phyloP scores from a whole-genome alignment of 2,329 filamentous ascomycete genomes.

The Trichoderma lentiforme region DNA sequence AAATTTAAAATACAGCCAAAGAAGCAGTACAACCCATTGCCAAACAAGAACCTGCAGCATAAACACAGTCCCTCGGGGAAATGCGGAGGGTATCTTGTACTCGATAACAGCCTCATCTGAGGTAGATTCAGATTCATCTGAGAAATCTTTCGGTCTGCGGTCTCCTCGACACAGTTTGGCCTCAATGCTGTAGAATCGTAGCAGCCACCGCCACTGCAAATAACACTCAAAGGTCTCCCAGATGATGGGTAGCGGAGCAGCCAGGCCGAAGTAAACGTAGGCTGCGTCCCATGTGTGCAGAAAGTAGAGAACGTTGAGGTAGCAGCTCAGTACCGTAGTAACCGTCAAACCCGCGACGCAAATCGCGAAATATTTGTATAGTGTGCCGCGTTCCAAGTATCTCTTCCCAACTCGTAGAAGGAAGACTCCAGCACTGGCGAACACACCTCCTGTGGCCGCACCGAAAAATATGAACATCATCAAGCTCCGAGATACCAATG shows the following conservation, averaged over 20 bases:
- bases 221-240: slow-evolving; percentile 8
- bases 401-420: slow-evolving; percentile 2
- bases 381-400: not conserved
- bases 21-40: not conserved
- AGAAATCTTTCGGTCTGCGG: not conserved
- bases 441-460: not conserved
- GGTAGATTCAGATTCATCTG: not conserved
- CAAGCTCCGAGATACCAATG: not conserved
- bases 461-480: slow-evolving; percentile 12
- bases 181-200: slow-evolving; percentile 3
- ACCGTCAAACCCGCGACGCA: not conserved
- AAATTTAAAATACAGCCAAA: not conserved
- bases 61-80: not conserved
- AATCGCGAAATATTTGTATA: not conserved
- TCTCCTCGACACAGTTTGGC: not conserved
- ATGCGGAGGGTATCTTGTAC: not conserved
- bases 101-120: no score
- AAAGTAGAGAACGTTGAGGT: slow-evolving; percentile 9
- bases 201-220: slow-evolving; percentile 4
- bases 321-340: not conserved
- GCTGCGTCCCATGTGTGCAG: not conserved
- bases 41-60: not conserved
- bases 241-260: not conserved
- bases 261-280: slow-evolving; percentile 3
- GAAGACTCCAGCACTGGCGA: not conserved